phyloP scores from a whole-genome alignment of 1,284 basidiomycete species.

The Sporisorium iseilematis-ciliati region DNA sequence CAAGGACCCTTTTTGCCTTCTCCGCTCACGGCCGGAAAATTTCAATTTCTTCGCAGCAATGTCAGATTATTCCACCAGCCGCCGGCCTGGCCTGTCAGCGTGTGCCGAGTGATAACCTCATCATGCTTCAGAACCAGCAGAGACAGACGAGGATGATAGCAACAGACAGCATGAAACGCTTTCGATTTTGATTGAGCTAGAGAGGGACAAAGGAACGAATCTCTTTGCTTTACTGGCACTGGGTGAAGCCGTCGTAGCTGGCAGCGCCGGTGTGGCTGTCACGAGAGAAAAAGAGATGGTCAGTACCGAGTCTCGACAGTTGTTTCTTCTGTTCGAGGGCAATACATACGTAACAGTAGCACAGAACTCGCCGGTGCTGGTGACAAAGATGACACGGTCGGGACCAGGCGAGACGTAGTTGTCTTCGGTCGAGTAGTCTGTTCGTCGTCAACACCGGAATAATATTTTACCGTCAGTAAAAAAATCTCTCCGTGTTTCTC shows the following conservation, averaged over 20 bases:
- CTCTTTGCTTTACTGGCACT: conserved; percentile 15
- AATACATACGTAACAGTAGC: conserved; percentile 28
- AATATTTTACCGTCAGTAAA: neutral
- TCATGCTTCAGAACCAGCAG: neutral
- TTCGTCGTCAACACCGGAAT: neutral
- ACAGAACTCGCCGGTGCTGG: conserved; percentile 29
- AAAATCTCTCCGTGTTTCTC: neutral
- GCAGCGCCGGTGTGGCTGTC: conserved; percentile 28
- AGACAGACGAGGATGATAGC: neutral
- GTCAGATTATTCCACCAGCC: conserved; percentile 2
- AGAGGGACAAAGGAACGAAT: neutral
- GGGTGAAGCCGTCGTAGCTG: conserved; percentile 26
- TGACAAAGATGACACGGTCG: conserved; percentile 40
- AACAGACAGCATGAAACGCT: neutral
- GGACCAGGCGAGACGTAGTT: conserved; percentile 44
- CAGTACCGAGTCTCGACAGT: too few species aligned
- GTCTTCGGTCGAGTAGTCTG: conserved; percentile 14
- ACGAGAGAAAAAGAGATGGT: neutral
- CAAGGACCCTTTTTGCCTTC: too few species aligned
- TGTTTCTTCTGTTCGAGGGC: neutral
- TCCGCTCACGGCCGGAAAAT: conserved; percentile 3
- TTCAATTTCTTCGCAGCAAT: neutral
- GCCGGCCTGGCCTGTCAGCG: conserved; percentile 6
- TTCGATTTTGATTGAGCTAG: too few species aligned
- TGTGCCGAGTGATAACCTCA: too few species aligned